These are phyloP conservation scores for Pythium periplocum DNA, from an alignment of 352 stramenopile genomes.

Conservation along the genomic window DNA sequence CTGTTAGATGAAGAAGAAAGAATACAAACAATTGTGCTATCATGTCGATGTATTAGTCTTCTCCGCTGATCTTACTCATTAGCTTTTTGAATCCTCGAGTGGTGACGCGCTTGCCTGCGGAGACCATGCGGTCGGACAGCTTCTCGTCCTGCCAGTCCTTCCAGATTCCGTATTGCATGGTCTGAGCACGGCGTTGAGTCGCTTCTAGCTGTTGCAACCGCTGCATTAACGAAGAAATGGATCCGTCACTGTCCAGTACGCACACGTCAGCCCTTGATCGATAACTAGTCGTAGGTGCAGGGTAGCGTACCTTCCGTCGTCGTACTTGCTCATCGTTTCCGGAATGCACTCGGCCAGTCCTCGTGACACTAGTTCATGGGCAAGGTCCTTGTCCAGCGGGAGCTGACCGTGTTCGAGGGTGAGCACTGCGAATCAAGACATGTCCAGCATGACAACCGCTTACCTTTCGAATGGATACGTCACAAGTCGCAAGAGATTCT, in stretches of 20 bases:
- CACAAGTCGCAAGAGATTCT: conserved; percentile 40
- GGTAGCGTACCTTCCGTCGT: conserved; percentile 48
- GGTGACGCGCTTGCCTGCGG: conserved; percentile 56
- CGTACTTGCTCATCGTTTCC: conserved; percentile 54
- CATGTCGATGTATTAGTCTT: conserved; percentile 1
- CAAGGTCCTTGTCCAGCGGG: conserved; percentile 49
- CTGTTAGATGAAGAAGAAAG: too few relatives aligned
- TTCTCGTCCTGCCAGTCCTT: conserved; percentile 73
- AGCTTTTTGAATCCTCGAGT: conserved; percentile 21
- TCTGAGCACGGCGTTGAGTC: conserved; percentile 58
- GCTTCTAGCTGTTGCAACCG: conserved; percentile 44
- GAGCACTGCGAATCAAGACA: conserved; percentile 2
- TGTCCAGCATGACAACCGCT: conserved; percentile 2
- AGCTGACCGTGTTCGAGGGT: conserved; percentile 15
- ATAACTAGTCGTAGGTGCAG: neutral
- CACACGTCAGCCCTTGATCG: neutral
- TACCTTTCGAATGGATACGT: conserved; percentile 42
- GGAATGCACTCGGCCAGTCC: conserved; percentile 60
- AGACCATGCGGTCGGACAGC: conserved; percentile 51
- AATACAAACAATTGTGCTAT: conserved; percentile 1
- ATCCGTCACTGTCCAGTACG: conserved; percentile 6
- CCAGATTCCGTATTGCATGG: conserved; percentile 81
- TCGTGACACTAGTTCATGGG: conserved; percentile 47
- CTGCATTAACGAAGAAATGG: conserved; percentile 27
- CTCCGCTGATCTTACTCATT: conserved; percentile 15